phyloP scores from a whole-genome alignment of 768 basidiomycete species.

The Macrolepiota albuminosa region DNA sequence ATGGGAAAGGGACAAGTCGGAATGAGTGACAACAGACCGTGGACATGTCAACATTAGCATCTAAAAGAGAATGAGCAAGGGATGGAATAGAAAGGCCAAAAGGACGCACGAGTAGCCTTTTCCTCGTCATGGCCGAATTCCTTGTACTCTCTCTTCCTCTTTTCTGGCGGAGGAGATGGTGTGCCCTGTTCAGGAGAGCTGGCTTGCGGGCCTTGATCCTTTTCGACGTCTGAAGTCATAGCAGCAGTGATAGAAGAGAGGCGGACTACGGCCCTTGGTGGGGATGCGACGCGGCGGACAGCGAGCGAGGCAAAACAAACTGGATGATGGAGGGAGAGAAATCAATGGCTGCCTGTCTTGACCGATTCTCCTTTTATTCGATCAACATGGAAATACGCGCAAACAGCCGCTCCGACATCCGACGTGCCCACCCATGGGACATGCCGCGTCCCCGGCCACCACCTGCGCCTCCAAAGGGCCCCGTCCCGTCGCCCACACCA shows the following conservation, averaged over 20 bases:
- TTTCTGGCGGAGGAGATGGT: constrained; percentile 27
- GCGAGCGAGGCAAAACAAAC: constrained; percentile 4
- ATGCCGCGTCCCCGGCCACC: background rate
- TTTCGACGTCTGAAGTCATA: constrained; percentile 45
- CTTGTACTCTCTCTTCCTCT: constrained; percentile 82
- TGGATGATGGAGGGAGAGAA: constrained; percentile 17
- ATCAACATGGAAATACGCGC: constrained; percentile 17
- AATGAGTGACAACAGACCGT: constrained; percentile 17
- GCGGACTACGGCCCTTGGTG: constrained; percentile 22
- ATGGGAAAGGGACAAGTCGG: background rate
- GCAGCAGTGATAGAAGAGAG: constrained; percentile 16
- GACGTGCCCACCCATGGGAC: background rate
- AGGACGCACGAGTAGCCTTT: constrained; percentile 59
- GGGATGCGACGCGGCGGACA: constrained; percentile 6
- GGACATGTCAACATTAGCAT: constrained; percentile 86
- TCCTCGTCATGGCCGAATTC: constrained; percentile 74
- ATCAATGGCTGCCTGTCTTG: constrained; percentile 16
- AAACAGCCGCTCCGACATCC: constrained; percentile 16
- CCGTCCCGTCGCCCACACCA: background rate
- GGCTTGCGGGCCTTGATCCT: constrained; percentile 61
- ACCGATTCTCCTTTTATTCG: constrained; percentile 23
- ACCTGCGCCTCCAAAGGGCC: background rate
- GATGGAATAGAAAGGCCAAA: constrained; percentile 10
- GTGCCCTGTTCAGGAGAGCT: constrained; percentile 30
- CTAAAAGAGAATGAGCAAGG: constrained; percentile 29